Conservation (phyloP, 1,284 basidiomycete species). For the Naganishia liquefaciens region DNA sequence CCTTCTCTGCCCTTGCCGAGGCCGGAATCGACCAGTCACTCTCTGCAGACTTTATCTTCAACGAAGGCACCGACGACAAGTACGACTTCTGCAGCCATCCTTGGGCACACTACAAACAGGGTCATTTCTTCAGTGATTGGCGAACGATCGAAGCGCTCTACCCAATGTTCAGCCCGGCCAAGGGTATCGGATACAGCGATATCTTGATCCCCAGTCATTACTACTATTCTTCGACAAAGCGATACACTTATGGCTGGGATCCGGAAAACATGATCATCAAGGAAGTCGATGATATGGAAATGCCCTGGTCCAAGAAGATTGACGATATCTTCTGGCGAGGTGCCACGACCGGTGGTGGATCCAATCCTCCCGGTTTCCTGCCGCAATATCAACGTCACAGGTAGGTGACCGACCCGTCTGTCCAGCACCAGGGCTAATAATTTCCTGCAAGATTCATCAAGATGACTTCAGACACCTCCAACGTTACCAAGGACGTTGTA, state of each 20-base stretch:
- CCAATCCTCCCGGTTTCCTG: constrained; percentile 77
- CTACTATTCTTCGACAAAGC: constrained; percentile 76
- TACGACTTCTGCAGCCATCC: constrained; percentile 79
- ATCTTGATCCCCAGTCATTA: constrained; percentile 92
- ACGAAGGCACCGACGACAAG: constrained; percentile 61
- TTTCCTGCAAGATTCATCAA: constrained; percentile 64
- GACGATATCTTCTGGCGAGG: constrained; percentile 65
- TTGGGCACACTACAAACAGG: constrained; percentile 78
- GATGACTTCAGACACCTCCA: constrained; percentile 67
- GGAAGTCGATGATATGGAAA: constrained; percentile 75
- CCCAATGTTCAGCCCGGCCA: constrained; percentile 87
- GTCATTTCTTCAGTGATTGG: constrained; percentile 95
- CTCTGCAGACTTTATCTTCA: constrained; percentile 67
- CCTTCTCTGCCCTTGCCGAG: constrained; percentile 52
- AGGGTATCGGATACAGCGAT: constrained; percentile 77
- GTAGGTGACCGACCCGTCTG: constrained; percentile 50
- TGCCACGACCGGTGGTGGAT: constrained; percentile 88
- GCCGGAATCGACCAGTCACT: constrained; percentile 52
- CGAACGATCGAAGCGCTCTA: constrained; percentile 78
- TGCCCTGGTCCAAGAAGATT: constrained; percentile 63
- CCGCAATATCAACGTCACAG: constrained; percentile 85
- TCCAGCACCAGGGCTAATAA: background rate
- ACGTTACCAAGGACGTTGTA: constrained; percentile 67
- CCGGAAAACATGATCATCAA: constrained; percentile 67
- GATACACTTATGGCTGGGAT: constrained; percentile 91